Percentiles rank a stretch among this genome's conserved stretches.
Evolutionary conservation across 148 eudicot species (phyloP).

Genomic region (Drosera capensis): DNA sequence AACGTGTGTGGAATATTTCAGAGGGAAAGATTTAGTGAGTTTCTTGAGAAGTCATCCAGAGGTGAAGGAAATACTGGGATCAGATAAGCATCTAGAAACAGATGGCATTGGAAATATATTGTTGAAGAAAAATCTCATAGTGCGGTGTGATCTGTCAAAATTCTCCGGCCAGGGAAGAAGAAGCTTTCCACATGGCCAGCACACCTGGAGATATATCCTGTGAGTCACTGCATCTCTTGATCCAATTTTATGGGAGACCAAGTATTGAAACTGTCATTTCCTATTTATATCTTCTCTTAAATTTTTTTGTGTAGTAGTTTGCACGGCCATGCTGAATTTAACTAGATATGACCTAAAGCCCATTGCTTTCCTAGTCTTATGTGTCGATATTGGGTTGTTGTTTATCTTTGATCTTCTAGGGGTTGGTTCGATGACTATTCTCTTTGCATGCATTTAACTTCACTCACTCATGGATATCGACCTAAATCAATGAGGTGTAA

Average conservation of each 20-base stretch:
- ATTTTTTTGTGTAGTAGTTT: too few relatives aligned
- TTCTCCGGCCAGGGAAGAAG: slow-evolving; percentile 92
- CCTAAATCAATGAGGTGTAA: too few relatives aligned
- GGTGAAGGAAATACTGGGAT: slow-evolving; percentile 60
- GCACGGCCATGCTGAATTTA: too few relatives aligned
- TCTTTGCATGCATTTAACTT: too few relatives aligned
- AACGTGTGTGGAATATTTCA: background rate
- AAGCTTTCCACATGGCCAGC: slow-evolving; percentile 99
- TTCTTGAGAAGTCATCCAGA: slow-evolving; percentile 79
- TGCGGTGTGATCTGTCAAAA: slow-evolving; percentile 95
- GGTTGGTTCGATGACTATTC: too few relatives aligned
- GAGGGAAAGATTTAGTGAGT: slow-evolving; percentile 17
- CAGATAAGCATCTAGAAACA: slow-evolving; percentile 51
- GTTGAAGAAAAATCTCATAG: slow-evolving; percentile 68
- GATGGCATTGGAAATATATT: slow-evolving; percentile 74
- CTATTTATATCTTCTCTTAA: too few relatives aligned
- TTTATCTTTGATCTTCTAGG: too few relatives aligned
- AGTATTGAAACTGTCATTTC: too few relatives aligned
- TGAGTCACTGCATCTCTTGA: slow-evolving; percentile 15
- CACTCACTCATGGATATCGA: too few relatives aligned
- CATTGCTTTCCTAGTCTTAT: too few relatives aligned
- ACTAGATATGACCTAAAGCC: too few relatives aligned
- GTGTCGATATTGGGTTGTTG: too few relatives aligned
- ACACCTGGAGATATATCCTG: slow-evolving; percentile 81
- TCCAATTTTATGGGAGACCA: background rate